These are phyloP conservation scores for Tieghemostelium lacteum DNA, from an alignment of 78 protist genomes.

Conservation along the genomic window DNA sequence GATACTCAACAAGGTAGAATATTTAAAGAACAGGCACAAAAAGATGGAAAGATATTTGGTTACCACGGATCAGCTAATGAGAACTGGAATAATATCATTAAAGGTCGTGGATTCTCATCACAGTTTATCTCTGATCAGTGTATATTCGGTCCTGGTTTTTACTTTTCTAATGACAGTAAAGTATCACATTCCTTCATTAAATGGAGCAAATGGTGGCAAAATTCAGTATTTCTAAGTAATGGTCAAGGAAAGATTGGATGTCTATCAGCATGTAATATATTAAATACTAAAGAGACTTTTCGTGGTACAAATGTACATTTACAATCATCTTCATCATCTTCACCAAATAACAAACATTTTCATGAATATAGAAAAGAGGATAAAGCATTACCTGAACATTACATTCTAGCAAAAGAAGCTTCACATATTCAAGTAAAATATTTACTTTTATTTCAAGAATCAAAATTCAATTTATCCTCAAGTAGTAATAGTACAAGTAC, in stretches of 20 bases:
- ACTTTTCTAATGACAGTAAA: conserved; percentile 54
- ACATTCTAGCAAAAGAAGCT: conserved; percentile 21
- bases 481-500: neutral
- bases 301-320: conserved; percentile 42
- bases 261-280: conserved; percentile 37
- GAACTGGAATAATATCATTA: conserved; percentile 56
- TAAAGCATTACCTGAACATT: conserved; percentile 33
- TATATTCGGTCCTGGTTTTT: conserved; percentile 59
- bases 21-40: conserved; percentile 8
- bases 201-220: conserved; percentile 52
- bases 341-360: neutral
- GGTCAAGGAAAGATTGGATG: conserved; percentile 25
- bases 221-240: conserved; percentile 5
- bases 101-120: conserved; percentile 45
- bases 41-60: conserved; percentile 32
- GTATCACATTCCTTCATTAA: conserved; percentile 52
- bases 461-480: neutral
- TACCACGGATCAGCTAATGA: conserved; percentile 66
- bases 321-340: too few species aligned
- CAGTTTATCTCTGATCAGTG: conserved; percentile 37
- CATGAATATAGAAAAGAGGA: conserved; percentile 27
- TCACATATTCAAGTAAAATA: conserved; percentile 50
- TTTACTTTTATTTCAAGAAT: conserved; percentile 22
- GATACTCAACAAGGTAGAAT: neutral
- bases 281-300: conserved; percentile 31